phyloP scores from a whole-genome alignment of 257 asterid genomes.

The Catharanthus roseus region DNA sequence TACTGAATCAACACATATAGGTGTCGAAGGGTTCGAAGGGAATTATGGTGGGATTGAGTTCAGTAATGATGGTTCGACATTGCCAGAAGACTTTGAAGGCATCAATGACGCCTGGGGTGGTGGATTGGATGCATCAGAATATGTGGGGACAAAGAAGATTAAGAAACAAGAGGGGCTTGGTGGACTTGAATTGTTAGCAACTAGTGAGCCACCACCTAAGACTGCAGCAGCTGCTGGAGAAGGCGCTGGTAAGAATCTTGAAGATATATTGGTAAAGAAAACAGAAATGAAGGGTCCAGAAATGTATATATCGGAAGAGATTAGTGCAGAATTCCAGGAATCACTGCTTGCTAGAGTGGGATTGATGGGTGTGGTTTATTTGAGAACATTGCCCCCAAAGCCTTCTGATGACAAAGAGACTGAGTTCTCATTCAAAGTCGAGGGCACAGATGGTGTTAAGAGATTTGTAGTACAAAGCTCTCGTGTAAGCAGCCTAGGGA shows the following conservation, averaged over 20 bases:
- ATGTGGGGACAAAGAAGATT: slow-evolving; percentile 78
- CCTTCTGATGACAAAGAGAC: slow-evolving; percentile 63
- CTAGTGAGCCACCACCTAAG: slow-evolving; percentile 66
- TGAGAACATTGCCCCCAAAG: slow-evolving; percentile 66
- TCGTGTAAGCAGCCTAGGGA: slow-evolving; percentile 74
- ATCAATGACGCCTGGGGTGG: slow-evolving; percentile 97
- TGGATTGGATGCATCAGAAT: slow-evolving; percentile 97
- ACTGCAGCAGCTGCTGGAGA: slow-evolving; percentile 37
- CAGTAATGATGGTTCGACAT: slow-evolving; percentile 63
- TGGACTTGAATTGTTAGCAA: slow-evolving; percentile 79
- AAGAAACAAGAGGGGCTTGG: slow-evolving; percentile 79
- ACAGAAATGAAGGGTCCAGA: slow-evolving; percentile 94
- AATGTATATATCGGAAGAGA: slow-evolving; percentile 82
- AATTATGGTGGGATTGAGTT: slow-evolving; percentile 96
- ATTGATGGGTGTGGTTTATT: slow-evolving; percentile 61
- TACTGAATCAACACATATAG: slow-evolving; percentile 82
- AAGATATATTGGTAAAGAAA: slow-evolving; percentile 77
- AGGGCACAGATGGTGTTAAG: slow-evolving; percentile 69
- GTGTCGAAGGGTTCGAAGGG: slow-evolving; percentile 97
- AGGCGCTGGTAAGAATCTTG: slow-evolving; percentile 62
- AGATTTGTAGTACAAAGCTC: slow-evolving; percentile 74
- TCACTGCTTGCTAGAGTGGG: slow-evolving; percentile 89
- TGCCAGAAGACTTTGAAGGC: slow-evolving; percentile 93
- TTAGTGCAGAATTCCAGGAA: slow-evolving; percentile 86
- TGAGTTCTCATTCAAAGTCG: slow-evolving; percentile 88